These are phyloP conservation scores for Begonia peltatifolia DNA, from an alignment of 306 rosid species.

Conservation along the genomic window DNA sequence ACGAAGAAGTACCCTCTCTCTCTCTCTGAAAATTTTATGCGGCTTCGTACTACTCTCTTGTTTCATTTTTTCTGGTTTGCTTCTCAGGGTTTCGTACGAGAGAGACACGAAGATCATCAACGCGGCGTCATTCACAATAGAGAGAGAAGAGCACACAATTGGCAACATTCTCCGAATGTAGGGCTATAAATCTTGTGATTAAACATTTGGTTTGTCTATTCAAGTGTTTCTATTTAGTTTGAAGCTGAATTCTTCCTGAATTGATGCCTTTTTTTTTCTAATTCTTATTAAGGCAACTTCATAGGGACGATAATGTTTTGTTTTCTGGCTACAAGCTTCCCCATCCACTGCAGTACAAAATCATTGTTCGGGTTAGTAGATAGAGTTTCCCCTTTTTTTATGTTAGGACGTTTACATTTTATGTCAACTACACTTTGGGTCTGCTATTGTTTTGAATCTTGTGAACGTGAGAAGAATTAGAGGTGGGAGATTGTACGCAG, in stretches of 20 bases:
- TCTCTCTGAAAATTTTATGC: not conserved
- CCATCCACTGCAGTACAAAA: slow-evolving; percentile 91
- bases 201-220: not conserved
- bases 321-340: slow-evolving; percentile 98
- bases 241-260: not conserved
- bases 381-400: not conserved
- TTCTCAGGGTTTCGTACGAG: slow-evolving; percentile 69
- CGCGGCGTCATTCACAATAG: slow-evolving; percentile 84
- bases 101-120: slow-evolving; percentile 92
- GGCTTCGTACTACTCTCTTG: not conserved
- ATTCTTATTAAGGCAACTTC: slow-evolving; percentile 58
- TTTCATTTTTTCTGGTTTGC: not conserved
- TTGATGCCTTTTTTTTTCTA: not conserved
- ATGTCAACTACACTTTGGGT: too few relatives aligned
- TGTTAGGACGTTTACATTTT: too few relatives aligned
- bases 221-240: not conserved
- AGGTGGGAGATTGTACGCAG: too few relatives aligned
- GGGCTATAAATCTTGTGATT: not conserved
- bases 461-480: too few relatives aligned
- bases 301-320: slow-evolving; percentile 66
- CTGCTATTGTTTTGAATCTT: too few relatives aligned
- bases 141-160: slow-evolving; percentile 87
- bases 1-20: slow-evolving; percentile 54
- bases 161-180: slow-evolving; percentile 93
- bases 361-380: slow-evolving; percentile 60